Conservation (phyloP, 2,329 filamentous ascomycete genomes). For the Ophiostoma himal-ulmi region DNA sequence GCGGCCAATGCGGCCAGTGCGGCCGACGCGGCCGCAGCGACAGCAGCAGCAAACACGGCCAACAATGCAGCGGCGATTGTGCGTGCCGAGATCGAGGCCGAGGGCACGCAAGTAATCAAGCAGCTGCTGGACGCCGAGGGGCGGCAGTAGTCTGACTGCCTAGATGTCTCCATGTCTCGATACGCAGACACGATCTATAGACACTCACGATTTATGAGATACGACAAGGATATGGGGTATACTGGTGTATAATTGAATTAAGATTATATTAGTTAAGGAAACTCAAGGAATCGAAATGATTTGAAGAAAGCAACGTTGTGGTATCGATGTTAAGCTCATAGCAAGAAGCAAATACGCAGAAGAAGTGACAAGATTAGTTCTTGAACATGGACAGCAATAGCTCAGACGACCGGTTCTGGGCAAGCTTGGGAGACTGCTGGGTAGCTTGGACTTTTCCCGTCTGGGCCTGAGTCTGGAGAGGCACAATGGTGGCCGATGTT, state of each 20-base stretch:
- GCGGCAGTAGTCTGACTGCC: conserved; percentile 1
- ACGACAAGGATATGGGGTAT: background rate
- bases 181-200: background rate
- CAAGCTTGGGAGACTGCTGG: background rate
- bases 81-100: conserved; percentile 41
- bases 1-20: conserved; percentile 30
- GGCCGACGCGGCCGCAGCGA: conserved; percentile 28
- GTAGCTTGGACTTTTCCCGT: background rate
- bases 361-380: conserved; percentile 30
- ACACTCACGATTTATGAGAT: background rate
- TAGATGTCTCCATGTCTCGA: background rate
- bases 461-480: background rate
- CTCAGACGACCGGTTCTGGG: conserved; percentile 31
- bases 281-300: background rate
- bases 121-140: conserved; percentile 44
- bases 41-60: background rate
- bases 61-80: conserved; percentile 34
- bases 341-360: background rate
- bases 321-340: background rate
- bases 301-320: background rate
- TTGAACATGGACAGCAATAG: conserved; percentile 43
- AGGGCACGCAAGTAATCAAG: conserved; percentile 49
- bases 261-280: background rate
- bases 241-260: background rate
- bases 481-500: conserved; percentile 10